phyloP scores from a whole-genome alignment of 2,329 filamentous ascomycete genomes.

The Fusarium vanettenii region DNA sequence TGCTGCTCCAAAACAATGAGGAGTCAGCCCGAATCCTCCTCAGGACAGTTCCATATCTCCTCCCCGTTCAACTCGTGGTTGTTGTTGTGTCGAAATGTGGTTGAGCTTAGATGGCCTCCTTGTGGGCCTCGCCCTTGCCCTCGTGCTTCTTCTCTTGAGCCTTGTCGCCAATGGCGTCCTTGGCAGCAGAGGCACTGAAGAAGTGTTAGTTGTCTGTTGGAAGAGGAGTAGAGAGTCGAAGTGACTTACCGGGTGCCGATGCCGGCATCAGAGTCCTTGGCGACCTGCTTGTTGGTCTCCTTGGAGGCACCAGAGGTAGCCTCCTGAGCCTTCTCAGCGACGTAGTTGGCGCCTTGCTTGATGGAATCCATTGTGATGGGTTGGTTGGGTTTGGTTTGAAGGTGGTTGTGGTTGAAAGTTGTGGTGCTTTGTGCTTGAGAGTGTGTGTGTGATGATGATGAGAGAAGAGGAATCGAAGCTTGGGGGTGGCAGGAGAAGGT shows the following conservation, averaged over 20 bases:
- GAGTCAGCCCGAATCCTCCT: conserved; percentile 14
- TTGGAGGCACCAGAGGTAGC: conserved; percentile 67
- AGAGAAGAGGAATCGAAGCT: neutral
- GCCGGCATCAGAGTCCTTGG: conserved; percentile 68
- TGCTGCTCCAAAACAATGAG: neutral
- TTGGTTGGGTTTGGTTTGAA: conserved; percentile 13
- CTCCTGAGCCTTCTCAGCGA: conserved; percentile 71
- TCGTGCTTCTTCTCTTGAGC: conserved; percentile 54
- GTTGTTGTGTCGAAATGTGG: neutral
- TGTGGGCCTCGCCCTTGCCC: conserved; percentile 55
- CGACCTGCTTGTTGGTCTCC: conserved; percentile 76
- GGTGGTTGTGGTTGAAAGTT: conserved; percentile 22
- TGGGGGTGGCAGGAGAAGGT: conserved; percentile 5
- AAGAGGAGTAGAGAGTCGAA: too few relatives aligned
- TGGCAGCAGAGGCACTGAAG: conserved; percentile 59
- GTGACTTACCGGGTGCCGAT: conserved; percentile 63
- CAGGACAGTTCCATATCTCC: neutral
- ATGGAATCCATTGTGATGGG: conserved; percentile 61
- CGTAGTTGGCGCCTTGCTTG: conserved; percentile 75
- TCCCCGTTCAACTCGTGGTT: neutral
- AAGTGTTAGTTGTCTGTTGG: neutral
- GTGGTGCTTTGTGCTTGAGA: conserved; percentile 6
- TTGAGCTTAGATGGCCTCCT: conserved; percentile 51
- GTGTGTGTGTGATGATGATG: conserved; percentile 23
- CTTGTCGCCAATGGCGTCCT: conserved; percentile 62